Evolutionary conservation across 495 filamentous ascomycete genomes (phyloP).

Genomic region (Podospora pseudocomata): DNA sequence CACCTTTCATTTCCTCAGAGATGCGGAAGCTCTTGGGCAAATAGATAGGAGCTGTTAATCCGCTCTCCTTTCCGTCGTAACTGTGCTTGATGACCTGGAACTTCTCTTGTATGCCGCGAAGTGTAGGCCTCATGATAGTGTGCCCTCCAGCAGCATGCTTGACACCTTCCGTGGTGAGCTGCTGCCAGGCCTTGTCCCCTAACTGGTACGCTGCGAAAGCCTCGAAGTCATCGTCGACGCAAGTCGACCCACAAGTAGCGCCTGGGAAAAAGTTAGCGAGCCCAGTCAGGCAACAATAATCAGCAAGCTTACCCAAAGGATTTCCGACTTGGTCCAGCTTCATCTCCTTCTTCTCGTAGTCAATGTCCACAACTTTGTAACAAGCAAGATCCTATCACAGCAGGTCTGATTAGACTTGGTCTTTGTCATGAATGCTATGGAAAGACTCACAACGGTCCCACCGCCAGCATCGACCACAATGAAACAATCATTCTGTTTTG

Average conservation of each 20-base stretch:
- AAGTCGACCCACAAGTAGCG: constrained; percentile 31
- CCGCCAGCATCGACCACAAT: constrained; percentile 57
- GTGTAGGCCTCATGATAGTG: constrained; percentile 23
- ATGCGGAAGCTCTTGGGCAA: constrained; percentile 19
- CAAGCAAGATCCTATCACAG: constrained; percentile 26
- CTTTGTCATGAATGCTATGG: not conserved
- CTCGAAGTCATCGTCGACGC: constrained; percentile 28
- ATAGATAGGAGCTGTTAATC: constrained; percentile 18
- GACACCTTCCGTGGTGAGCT: constrained; percentile 17
- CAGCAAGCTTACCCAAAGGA: constrained; percentile 12
- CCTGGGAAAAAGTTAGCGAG: constrained; percentile 16
- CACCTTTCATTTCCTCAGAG: constrained; percentile 15
- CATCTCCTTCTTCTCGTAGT: constrained; percentile 24
- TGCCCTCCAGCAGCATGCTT: constrained; percentile 20
- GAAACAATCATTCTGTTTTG: constrained; percentile 47
- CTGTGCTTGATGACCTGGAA: constrained; percentile 33
- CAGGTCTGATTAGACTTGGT: not conserved
- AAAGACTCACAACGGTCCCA: constrained; percentile 43
- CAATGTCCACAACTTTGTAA: constrained; percentile 26
- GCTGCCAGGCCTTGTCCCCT: constrained; percentile 21
- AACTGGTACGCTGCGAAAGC: constrained; percentile 21
- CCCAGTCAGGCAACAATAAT: not conserved
- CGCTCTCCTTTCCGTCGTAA: constrained; percentile 25
- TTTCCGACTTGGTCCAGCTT: constrained; percentile 23
- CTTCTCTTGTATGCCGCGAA: constrained; percentile 24